Evolutionary conservation across 1,139 yeast genomes (phyloP).

Genomic region (Geotrichum bryndzae): DNA sequence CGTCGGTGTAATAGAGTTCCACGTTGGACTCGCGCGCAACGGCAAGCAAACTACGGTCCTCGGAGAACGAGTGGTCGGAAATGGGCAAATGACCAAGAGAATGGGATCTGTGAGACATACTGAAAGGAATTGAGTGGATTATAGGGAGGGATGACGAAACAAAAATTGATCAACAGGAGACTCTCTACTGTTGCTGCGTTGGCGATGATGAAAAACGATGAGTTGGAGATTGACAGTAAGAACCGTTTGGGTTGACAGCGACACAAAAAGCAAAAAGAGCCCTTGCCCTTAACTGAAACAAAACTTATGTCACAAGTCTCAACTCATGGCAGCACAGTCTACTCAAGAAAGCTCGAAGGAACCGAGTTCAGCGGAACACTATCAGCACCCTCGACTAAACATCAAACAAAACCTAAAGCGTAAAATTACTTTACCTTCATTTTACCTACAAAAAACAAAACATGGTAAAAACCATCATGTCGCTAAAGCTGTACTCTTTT

Average conservation of each 20-base stretch:
- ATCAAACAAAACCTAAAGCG: neutral
- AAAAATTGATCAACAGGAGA: conserved; percentile 19
- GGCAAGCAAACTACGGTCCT: conserved; percentile 64
- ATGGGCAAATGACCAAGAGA: conserved; percentile 80
- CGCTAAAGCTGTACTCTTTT: neutral
- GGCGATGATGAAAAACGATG: neutral
- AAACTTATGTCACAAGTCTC: neutral
- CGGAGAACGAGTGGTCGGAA: conserved; percentile 83
- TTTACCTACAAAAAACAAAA: no score
- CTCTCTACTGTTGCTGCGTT: conserved; percentile 22
- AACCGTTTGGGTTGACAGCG: neutral
- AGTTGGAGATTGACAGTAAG: neutral
- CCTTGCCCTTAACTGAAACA: neutral
- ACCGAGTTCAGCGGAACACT: neutral
- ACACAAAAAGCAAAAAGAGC: neutral
- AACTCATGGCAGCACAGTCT: neutral
- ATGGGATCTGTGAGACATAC: conserved; percentile 35
- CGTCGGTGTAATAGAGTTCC: conserved; percentile 60
- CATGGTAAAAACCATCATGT: neutral
- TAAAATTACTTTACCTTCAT: no score
- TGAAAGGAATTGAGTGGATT: conserved; percentile 7
- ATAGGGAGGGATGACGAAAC: neutral
- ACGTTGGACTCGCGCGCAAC: conserved; percentile 74
- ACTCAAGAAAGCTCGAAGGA: neutral
- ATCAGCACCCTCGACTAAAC: neutral